A percentile compares a stretch with the other conserved stretches of the same genome.
Evolutionary conservation across 164 flowering plant species (phyloP).

Genomic region (Kalanchoe fedtschenkoi): DNA sequence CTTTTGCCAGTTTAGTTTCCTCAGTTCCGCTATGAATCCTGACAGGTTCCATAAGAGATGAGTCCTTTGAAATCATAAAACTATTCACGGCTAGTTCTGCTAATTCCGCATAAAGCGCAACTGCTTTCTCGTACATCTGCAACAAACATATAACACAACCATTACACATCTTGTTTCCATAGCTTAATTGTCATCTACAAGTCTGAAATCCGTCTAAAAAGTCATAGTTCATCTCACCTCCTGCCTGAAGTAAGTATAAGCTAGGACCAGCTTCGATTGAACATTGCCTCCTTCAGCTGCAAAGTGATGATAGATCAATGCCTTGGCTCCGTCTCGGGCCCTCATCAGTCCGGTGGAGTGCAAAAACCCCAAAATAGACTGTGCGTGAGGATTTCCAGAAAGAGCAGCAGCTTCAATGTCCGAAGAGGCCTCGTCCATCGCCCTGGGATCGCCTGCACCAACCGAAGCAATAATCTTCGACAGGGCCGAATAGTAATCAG

Average conservation of each 20-base stretch:
- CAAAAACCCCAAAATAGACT: conserved; percentile 67
- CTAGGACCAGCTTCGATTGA: conserved; percentile 90
- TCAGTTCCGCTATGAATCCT: conserved; percentile 86
- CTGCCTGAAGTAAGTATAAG: conserved; percentile 72
- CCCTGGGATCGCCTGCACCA: conserved; percentile 34
- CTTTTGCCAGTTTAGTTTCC: conserved; percentile 86
- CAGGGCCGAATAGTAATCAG: conserved; percentile 43
- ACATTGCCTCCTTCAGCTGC: conserved; percentile 67
- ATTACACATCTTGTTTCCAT: not conserved
- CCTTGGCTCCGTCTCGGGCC: conserved; percentile 50
- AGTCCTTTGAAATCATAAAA: conserved; percentile 74
- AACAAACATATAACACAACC: conserved; percentile 7
- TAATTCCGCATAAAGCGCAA: conserved; percentile 71
- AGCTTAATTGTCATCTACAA: not conserved
- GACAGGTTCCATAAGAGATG: conserved; percentile 74
- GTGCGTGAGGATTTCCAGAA: conserved; percentile 55
- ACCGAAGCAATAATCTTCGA: conserved; percentile 39
- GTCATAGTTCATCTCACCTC: conserved; percentile 21
- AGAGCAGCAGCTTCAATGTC: conserved; percentile 50
- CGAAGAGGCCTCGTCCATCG: conserved; percentile 56
- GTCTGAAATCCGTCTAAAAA: not conserved
- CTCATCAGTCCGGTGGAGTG: conserved; percentile 50
- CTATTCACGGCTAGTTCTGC: conserved; percentile 86
- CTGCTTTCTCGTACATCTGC: conserved; percentile 84
- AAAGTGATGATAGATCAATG: conserved; percentile 61